These are phyloP conservation scores for Phialemoniopsis sp. DNA, from an alignment of 2,329 filamentous ascomycete species.

Conservation along the genomic window DNA sequence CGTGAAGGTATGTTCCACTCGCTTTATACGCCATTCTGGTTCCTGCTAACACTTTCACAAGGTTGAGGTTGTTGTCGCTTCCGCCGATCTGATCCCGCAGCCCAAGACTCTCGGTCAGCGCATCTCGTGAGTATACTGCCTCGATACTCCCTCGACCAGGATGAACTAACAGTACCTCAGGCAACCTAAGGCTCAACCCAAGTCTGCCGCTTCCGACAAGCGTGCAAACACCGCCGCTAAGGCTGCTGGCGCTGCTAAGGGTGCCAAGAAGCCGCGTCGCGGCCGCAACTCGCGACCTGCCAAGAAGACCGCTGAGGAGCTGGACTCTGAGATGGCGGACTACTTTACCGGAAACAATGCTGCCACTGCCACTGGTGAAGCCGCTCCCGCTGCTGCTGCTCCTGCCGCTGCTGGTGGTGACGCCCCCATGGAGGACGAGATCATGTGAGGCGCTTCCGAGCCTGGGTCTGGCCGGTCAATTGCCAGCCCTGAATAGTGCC, in stretches of 20 bases:
- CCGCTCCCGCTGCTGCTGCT: conserved; percentile 40
- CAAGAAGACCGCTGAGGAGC: conserved; percentile 90
- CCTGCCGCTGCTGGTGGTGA: conserved; percentile 45
- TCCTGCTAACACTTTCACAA: conserved; percentile 26
- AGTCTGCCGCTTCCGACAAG: conserved; percentile 76
- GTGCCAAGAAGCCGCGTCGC: conserved; percentile 49
- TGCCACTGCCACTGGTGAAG: conserved; percentile 18
- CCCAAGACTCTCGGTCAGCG: conserved; percentile 77
- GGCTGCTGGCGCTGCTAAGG: conserved; percentile 36
- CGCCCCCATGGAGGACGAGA: conserved; percentile 65
- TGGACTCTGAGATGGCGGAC: conserved; percentile 96
- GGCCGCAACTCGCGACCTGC: conserved; percentile 60
- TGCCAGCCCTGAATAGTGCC: no score
- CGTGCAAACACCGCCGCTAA: conserved; percentile 47
- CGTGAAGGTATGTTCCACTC: conserved; percentile 68
- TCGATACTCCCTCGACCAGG: conserved; percentile 14
- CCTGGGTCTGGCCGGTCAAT: neutral
- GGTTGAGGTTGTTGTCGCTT: conserved; percentile 89
- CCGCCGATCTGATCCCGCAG: conserved; percentile 61
- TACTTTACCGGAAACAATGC: conserved; percentile 61
- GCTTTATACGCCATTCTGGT: neutral
- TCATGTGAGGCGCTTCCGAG: conserved; percentile 32
- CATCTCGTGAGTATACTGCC: conserved; percentile 55
- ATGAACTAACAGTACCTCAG: conserved; percentile 22
- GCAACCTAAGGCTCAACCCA: conserved; percentile 70